phyloP scores from a whole-genome alignment of 139 green algal genomes.

The Auxenochlorella protothecoides region DNA sequence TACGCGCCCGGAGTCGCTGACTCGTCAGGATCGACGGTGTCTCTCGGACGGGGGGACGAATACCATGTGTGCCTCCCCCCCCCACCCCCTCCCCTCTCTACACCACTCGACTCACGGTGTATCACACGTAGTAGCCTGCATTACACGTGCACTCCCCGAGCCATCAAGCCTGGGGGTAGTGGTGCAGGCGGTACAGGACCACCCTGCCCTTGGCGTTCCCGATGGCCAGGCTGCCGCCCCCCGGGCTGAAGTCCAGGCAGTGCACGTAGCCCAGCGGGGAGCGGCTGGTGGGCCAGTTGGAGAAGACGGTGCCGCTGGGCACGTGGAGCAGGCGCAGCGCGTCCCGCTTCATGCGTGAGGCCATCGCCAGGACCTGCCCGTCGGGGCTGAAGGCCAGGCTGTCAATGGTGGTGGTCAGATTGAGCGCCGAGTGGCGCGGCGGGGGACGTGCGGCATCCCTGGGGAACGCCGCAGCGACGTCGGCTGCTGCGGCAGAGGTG shows the following conservation, averaged over 20 bases:
- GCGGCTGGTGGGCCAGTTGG: slow-evolving; percentile 82
- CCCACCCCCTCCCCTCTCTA: no score
- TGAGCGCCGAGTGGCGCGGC: slow-evolving; percentile 18
- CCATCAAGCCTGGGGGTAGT: slow-evolving; percentile 43
- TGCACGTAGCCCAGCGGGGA: slow-evolving; percentile 86
- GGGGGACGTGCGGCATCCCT: neutral
- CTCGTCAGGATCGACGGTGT: no score
- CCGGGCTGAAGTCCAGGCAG: slow-evolving; percentile 67
- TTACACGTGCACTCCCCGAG: no score
- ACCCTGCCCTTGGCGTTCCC: slow-evolving; percentile 78
- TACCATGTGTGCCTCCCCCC: neutral
- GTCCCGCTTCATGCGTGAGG: slow-evolving; percentile 73
- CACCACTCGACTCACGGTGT: no score
- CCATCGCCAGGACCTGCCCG: slow-evolving; percentile 65
- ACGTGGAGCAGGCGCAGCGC: slow-evolving; percentile 82
- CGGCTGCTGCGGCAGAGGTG: no score
- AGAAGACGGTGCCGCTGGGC: slow-evolving; percentile 68
- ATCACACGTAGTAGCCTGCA: no score
- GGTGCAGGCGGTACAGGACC: slow-evolving; percentile 85
- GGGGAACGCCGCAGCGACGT: neutral
- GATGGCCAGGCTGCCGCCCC: slow-evolving; percentile 71
- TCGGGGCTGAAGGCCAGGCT: slow-evolving; percentile 74
- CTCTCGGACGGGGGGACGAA: neutral
- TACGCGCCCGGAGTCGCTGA: no score
- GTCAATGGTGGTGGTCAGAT: slow-evolving; percentile 80